Base-by-base conservation (phyloP, 2,329 filamentous ascomycete species). In the Fonsecaea pugnacius region DNA sequence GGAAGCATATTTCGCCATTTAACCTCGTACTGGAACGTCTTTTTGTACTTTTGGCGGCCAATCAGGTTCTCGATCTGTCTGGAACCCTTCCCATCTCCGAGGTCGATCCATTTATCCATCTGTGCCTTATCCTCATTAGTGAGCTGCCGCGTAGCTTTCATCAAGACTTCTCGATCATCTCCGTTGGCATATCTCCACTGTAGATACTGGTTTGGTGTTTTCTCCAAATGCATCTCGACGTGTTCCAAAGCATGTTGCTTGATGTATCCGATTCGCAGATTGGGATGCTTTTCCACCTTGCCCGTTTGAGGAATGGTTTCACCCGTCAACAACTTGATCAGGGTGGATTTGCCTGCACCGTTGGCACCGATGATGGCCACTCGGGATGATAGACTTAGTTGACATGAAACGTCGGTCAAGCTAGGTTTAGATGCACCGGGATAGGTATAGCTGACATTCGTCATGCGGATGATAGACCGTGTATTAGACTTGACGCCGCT, bases 201-300 rank as follows among this genome's bases (percentile, higher is more conserved):
- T 36, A 99, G 85, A 75, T 99, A 99, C 80, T 99, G 95, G 77
- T 96, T 98, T 46, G 95, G 95, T 0, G 95, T 99, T 87, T 99
- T 99, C 80, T 99, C 95, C 72, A 98, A 83, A 75, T 99, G 95
- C 94, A 97, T 96, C 81, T 99, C 94, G 10, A 99, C 95, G 86
- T 99, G 95, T 83, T 99, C 95, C 12, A 99, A 85, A 51, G 95
- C 95, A 78, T 99, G 95, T 82, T 99, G 95, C 83, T 98, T 98
- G 83, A 99, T 98, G 83, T 99, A 99, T 60, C 95, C 95, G 73
- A 99, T 97, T 84, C 95, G 93, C 74, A 99, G 81, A 78, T 99
- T 99, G 71, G 95, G 95, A 78, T 99, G 95, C 84, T 98, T 98
- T 84, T 98, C 93, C 27, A 99, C 95, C 76, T 88, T 91, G 68